Conservation (phyloP, 2,329 filamentous ascomycete species). For the Teratosphaeria pseudoeucalypti region DNA sequence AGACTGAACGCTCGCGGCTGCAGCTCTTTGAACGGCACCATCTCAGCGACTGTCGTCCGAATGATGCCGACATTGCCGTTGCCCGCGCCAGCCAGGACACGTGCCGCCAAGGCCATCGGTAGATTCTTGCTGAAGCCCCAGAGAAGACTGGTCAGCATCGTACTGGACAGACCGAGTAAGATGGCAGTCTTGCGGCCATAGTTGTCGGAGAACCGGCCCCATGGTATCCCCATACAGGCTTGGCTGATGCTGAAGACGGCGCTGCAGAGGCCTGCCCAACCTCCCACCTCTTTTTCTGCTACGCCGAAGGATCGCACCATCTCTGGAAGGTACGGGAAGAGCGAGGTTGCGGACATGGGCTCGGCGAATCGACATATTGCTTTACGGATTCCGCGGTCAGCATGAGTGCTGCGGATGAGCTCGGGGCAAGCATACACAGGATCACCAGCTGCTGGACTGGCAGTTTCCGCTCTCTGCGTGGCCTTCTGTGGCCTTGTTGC, state of each 20-base stretch:
- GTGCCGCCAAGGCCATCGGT: conserved; percentile 65
- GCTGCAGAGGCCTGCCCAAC: conserved; percentile 78
- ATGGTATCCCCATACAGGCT: conserved; percentile 73
- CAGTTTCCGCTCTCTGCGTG: conserved; percentile 43
- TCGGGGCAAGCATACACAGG: conserved; percentile 43
- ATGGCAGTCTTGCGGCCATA: conserved; percentile 78
- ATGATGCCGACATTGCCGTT: conserved; percentile 85
- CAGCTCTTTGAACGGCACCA: conserved; percentile 76
- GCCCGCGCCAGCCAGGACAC: conserved; percentile 68
- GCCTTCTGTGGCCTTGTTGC: background rate
- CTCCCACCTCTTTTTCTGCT: conserved; percentile 59
- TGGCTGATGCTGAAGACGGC: conserved; percentile 77
- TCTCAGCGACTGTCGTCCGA: conserved; percentile 72
- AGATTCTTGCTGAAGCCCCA: conserved; percentile 78
- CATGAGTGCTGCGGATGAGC: conserved; percentile 18
- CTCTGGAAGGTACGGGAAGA: conserved; percentile 86
- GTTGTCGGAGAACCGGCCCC: conserved; percentile 70
- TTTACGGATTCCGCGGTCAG: conserved; percentile 27
- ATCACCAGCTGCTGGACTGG: conserved; percentile 68
- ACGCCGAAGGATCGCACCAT: conserved; percentile 76
- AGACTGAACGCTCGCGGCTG: conserved; percentile 84
- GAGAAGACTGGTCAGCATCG: conserved; percentile 68
- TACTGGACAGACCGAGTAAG: conserved; percentile 60
- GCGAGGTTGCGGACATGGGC: conserved; percentile 81
- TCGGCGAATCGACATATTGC: conserved; percentile 89